Evolutionary conservation across 495 filamentous ascomycete genomes (phyloP).

Genomic region (Tirmania nivea): DNA sequence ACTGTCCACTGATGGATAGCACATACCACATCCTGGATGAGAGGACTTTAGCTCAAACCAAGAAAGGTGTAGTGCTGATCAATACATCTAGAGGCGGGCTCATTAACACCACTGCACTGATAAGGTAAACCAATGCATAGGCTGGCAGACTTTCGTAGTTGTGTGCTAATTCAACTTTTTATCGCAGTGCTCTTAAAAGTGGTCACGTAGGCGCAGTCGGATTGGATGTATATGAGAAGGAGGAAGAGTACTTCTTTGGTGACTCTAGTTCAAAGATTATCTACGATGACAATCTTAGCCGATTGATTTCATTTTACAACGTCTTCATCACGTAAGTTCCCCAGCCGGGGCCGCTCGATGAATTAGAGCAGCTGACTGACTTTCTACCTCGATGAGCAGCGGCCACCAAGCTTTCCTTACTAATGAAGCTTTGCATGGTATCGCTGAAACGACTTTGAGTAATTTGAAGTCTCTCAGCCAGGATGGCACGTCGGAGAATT

Average conservation of each 20-base stretch:
- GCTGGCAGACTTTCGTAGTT: too few relatives aligned
- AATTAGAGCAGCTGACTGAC: background rate
- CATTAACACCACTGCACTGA: constrained; percentile 36
- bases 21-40: constrained; percentile 42
- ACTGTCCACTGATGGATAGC: constrained; percentile 38
- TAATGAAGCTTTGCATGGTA: constrained; percentile 40
- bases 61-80: constrained; percentile 37
- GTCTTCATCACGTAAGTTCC: constrained; percentile 31
- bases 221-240: constrained; percentile 36
- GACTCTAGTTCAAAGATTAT: constrained; percentile 47
- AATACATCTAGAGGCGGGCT: constrained; percentile 47
- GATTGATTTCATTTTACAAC: constrained; percentile 50
- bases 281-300: constrained; percentile 43
- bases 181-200: constrained; percentile 31
- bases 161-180: background rate
- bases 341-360: background rate
- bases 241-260: constrained; percentile 37
- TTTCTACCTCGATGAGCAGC: constrained; percentile 20
- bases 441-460: constrained; percentile 35
- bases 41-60: constrained; percentile 31
- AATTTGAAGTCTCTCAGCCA: constrained; percentile 28
- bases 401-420: constrained; percentile 56
- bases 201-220: constrained; percentile 32
- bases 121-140: constrained; percentile 18
- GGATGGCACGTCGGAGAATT: constrained; percentile 20